These are phyloP conservation scores for Mortierella sp. DNA, from an alignment of 371 early-diverging fungal species.

Conservation along the genomic window DNA sequence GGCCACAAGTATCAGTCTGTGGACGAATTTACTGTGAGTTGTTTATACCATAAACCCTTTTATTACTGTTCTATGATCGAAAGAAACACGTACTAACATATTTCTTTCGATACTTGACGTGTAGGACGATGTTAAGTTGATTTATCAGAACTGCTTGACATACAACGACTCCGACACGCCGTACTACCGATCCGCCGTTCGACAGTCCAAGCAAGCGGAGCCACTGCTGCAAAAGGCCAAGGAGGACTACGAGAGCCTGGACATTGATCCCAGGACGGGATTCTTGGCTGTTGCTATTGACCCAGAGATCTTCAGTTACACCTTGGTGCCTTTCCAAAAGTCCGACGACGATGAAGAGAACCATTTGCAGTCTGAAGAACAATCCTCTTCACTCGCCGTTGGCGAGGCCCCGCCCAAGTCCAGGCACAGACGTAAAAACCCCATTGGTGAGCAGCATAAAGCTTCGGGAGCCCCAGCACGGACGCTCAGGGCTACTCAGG, in stretches of 20 bases:
- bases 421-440: background rate
- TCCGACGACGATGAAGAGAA: conserved; percentile 17
- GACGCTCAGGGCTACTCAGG: background rate
- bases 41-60: background rate
- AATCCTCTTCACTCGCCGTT: background rate
- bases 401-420: background rate
- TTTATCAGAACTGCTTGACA: conserved; percentile 82
- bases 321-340: conserved; percentile 49
- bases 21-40: conserved; percentile 53
- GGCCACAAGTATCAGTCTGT: conserved; percentile 46
- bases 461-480: background rate
- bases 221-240: conserved; percentile 61
- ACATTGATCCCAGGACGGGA: conserved; percentile 61
- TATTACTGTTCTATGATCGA: background rate
- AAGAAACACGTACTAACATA: background rate
- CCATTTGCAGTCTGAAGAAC: background rate
- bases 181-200: conserved; percentile 78
- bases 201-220: conserved; percentile 59
- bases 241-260: conserved; percentile 59
- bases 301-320: conserved; percentile 70
- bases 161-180: conserved; percentile 85
- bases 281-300: conserved; percentile 65
- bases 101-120: conserved; percentile 16
- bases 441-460: background rate
- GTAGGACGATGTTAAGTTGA: conserved; percentile 78